These are phyloP conservation scores for Coleophoma cylindrospora DNA, from an alignment of 2,329 filamentous ascomycete genomes.

Conservation along the genomic window DNA sequence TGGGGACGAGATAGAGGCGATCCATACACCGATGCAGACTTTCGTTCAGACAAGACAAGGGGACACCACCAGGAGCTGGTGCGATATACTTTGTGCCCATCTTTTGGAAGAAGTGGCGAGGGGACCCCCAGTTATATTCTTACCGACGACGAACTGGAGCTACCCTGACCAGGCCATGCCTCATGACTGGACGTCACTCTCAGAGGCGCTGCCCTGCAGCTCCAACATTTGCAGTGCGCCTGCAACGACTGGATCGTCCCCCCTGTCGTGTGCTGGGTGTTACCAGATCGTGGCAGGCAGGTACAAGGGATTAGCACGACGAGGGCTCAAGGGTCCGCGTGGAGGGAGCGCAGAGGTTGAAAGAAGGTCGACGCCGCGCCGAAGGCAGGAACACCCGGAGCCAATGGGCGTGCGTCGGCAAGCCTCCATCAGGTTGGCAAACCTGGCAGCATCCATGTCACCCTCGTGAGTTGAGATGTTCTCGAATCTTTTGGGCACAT, in stretches of 20 bases:
- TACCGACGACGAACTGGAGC: not conserved
- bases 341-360: not conserved
- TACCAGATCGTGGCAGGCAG: slow-evolving; percentile 2
- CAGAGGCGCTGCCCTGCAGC: no score
- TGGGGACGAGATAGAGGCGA: slow-evolving; percentile 5
- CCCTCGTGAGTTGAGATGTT: no score
- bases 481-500: no score
- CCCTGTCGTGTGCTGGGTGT: slow-evolving; percentile 2
- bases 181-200: no score
- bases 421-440: not conserved
- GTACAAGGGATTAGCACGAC: not conserved
- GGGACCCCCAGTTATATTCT: slow-evolving; percentile 15
- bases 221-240: no score
- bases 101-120: slow-evolving; percentile 18
- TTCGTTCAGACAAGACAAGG: slow-evolving; percentile 13
- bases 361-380: not conserved
- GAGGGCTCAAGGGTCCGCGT: not conserved
- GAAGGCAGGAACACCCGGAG: not conserved
- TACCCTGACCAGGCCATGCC: slow-evolving; percentile 8
- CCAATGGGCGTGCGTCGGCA: not conserved
- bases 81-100: slow-evolving; percentile 18
- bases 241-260: no score
- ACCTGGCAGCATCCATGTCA: not conserved
- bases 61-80: slow-evolving; percentile 16
- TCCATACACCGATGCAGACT: slow-evolving; percentile 14